Evolutionary conservation across 2,329 filamentous ascomycete species (phyloP).

Genomic region (Neonectria neomacrospora): DNA sequence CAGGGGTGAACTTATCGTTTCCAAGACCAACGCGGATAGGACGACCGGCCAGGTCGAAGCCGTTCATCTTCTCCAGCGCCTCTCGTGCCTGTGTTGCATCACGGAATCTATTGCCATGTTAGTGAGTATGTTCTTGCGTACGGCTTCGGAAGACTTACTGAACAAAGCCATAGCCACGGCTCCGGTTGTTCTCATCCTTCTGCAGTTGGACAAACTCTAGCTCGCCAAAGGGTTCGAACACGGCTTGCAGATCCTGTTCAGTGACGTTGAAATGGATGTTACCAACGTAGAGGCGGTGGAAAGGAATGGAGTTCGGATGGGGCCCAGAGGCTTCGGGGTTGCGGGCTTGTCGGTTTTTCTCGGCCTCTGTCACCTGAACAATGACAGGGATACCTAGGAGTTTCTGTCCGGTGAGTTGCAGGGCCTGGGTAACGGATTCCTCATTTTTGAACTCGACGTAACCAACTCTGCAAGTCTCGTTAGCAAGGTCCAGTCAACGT

Average conservation of each 20-base stretch:
- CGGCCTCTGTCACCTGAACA: conserved; percentile 96
- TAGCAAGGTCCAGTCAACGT: conserved; percentile 3
- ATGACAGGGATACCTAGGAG: conserved; percentile 99
- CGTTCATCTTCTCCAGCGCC: conserved; percentile 98
- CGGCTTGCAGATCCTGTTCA: conserved; percentile 92
- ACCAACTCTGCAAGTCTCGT: conserved; percentile 78
- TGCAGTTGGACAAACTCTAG: conserved; percentile 98
- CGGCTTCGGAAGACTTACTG: conserved; percentile 74
- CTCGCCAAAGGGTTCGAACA: conserved; percentile 97
- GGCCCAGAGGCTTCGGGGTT: conserved; percentile 76
- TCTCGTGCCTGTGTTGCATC: conserved; percentile 92
- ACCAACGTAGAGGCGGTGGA: conserved; percentile 97
- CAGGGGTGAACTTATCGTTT: conserved; percentile 99
- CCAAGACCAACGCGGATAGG: conserved; percentile 98
- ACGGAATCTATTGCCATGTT: conserved; percentile 73
- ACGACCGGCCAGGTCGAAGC: conserved; percentile 96
- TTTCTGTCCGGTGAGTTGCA: conserved; percentile 98
- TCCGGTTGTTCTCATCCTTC: conserved; percentile 91
- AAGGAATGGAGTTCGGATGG: conserved; percentile 86
- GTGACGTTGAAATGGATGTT: conserved; percentile 99
- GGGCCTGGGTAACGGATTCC: conserved; percentile 90
- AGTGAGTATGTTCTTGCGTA: conserved; percentile 41
- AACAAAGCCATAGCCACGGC: conserved; percentile 97
- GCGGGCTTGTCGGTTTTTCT: conserved; percentile 97
- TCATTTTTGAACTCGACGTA: conserved; percentile 99